phyloP scores from a whole-genome alignment of 1,284 basidiomycete species.

The Ceratobasidium sp. region DNA sequence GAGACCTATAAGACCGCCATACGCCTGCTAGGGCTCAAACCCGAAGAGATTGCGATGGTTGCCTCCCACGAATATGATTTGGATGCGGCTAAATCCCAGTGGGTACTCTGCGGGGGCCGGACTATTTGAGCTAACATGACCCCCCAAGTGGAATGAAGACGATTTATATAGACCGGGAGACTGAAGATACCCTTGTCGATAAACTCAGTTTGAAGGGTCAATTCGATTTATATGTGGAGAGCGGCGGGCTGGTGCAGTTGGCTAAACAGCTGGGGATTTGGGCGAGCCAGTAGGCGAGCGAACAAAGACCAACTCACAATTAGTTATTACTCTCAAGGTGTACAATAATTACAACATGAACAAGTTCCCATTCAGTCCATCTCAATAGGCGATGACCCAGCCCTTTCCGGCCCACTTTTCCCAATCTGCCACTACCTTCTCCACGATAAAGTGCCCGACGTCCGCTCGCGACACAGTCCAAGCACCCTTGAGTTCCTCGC shows the following conservation, averaged over 20 bases:
- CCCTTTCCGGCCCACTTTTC: constrained; percentile 58
- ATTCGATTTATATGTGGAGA: constrained; percentile 43
- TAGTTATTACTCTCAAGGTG: no score
- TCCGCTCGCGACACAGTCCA: constrained; percentile 69
- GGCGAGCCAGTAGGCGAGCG: no score
- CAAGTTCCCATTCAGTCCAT: neutral
- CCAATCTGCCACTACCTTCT: constrained; percentile 59
- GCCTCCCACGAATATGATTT: constrained; percentile 48
- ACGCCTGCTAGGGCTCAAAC: constrained; percentile 41
- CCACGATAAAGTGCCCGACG: constrained; percentile 67
- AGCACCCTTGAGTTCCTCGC: constrained; percentile 49
- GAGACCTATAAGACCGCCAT: constrained; percentile 46
- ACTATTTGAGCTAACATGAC: neutral
- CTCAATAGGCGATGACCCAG: constrained; percentile 35
- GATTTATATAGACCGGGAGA: constrained; percentile 47
- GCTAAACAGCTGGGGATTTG: constrained; percentile 38
- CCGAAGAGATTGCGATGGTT: constrained; percentile 46
- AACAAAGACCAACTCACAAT: no score
- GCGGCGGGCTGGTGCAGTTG: constrained; percentile 43
- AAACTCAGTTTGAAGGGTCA: constrained; percentile 18
- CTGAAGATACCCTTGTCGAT: constrained; percentile 45
- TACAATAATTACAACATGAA: neutral
- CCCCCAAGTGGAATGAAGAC: constrained; percentile 46
- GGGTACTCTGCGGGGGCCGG: constrained; percentile 29
- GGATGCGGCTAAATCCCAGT: constrained; percentile 46